These are phyloP conservation scores for Fusarium circinatum DNA, from an alignment of 2,329 filamentous ascomycete genomes.

Conservation along the genomic window DNA sequence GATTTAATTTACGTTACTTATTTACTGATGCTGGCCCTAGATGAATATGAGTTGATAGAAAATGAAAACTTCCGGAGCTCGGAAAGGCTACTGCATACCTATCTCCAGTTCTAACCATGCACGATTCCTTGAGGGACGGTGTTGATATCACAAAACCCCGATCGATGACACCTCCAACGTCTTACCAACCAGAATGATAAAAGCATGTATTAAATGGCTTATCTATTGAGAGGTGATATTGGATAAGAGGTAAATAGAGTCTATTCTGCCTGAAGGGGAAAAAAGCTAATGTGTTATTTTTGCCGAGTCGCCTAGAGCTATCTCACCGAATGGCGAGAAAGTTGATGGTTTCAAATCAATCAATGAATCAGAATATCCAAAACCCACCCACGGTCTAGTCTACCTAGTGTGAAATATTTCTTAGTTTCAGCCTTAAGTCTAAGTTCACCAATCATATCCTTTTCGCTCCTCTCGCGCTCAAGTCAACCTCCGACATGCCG, in stretches of 20 bases:
- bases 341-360: too few species aligned
- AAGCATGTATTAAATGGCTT: too few species aligned
- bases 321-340: too few species aligned
- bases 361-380: neutral
- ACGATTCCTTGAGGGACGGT: neutral
- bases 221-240: too few species aligned
- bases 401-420: neutral
- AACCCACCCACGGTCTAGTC: neutral
- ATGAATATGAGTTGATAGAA: neutral
- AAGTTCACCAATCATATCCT: conserved; percentile 19
- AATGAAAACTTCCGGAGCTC: neutral
- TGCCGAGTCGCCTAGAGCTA: too few species aligned
- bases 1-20: neutral
- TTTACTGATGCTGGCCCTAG: neutral
- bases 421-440: neutral
- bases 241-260: too few species aligned
- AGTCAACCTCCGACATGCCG: conserved; percentile 37
- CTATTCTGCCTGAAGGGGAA: too few species aligned
- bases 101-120: neutral
- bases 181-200: neutral
- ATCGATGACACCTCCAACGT: neutral
- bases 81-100: neutral
- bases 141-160: neutral
- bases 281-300: too few species aligned
- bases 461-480: conserved; percentile 35